Evolutionary conservation across 352 stramenopile genomes (phyloP).

Genomic region (Pythium brassicae): DNA sequence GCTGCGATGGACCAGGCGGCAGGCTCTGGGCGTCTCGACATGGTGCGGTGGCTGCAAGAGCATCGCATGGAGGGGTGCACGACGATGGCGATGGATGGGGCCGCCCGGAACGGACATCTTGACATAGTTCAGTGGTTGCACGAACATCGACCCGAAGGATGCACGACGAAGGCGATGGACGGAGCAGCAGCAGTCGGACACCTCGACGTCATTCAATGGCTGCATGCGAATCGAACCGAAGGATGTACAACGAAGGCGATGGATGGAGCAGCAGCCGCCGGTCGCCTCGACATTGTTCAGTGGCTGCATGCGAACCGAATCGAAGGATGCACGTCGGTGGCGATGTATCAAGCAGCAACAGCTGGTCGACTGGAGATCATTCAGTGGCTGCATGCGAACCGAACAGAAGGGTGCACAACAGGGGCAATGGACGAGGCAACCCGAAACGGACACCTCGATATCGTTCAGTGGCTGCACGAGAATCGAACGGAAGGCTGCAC

Average conservation of each 20-base stretch:
- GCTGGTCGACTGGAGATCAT: background rate
- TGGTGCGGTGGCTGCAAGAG: too few species aligned
- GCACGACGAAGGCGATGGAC: too few species aligned
- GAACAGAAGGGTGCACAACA: background rate
- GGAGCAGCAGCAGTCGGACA: too few species aligned
- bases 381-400: background rate
- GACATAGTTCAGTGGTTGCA: too few species aligned
- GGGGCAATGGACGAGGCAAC: background rate
- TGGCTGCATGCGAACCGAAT: background rate
- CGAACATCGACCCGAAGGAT: too few species aligned
- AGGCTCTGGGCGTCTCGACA: too few species aligned
- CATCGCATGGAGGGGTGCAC: too few species aligned
- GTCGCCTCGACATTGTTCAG: background rate
- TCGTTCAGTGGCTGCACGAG: slow-evolving; percentile 28
- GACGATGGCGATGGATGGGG: too few species aligned
- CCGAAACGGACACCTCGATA: slow-evolving; percentile 9
- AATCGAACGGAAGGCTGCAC: slow-evolving; percentile 21
- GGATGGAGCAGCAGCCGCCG: too few species aligned
- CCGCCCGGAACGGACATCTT: too few species aligned
- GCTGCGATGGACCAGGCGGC: too few species aligned
- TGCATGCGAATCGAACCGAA: background rate
- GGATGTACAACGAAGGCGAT: too few species aligned
- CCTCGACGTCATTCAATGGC: background rate
- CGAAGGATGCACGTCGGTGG: background rate
- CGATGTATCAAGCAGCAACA: background rate